A percentile compares a stretch with the other conserved stretches of the same genome.
These are phyloP conservation scores for Vitis amurensis DNA, from an alignment of 164 flowering plant genomes.

Conservation along the genomic window DNA sequence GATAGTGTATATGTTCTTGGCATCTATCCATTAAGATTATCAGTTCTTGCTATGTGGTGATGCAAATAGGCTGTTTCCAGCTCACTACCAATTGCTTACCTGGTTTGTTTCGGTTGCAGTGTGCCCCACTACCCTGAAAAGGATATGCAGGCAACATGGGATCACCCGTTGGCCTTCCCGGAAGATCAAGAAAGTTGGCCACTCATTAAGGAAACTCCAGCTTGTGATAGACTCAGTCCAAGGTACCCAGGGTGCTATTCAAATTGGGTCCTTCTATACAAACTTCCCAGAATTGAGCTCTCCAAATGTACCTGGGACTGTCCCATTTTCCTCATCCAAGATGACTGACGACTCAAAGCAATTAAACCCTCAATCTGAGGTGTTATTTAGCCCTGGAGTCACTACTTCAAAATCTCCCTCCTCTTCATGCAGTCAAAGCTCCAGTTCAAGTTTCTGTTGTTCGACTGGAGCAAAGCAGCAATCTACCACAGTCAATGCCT, in stretches of 20 bases:
- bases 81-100: not conserved
- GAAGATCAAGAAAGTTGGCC: constrained; percentile 75
- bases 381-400: constrained; percentile 22
- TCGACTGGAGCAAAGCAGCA: constrained; percentile 43
- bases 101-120: constrained; percentile 32
- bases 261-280: constrained; percentile 49
- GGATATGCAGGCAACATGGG: constrained; percentile 78
- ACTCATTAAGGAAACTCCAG: constrained; percentile 58
- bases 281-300: constrained; percentile 59
- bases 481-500: constrained; percentile 9
- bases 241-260: constrained; percentile 49
- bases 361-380: constrained; percentile 28
- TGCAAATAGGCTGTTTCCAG: not conserved
- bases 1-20: not conserved
- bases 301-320: constrained; percentile 41
- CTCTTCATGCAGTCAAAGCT: constrained; percentile 66
- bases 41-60: not conserved
- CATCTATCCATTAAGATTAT: not conserved
- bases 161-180: constrained; percentile 79
- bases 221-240: constrained; percentile 69
- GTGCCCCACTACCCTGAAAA: constrained; percentile 72
- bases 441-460: constrained; percentile 55
- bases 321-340: constrained; percentile 32
- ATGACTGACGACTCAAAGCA: constrained; percentile 18
- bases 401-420: constrained; percentile 50